Conservation (phyloP, 2,329 filamentous ascomycete genomes). For the Scorias spongiosa region DNA sequence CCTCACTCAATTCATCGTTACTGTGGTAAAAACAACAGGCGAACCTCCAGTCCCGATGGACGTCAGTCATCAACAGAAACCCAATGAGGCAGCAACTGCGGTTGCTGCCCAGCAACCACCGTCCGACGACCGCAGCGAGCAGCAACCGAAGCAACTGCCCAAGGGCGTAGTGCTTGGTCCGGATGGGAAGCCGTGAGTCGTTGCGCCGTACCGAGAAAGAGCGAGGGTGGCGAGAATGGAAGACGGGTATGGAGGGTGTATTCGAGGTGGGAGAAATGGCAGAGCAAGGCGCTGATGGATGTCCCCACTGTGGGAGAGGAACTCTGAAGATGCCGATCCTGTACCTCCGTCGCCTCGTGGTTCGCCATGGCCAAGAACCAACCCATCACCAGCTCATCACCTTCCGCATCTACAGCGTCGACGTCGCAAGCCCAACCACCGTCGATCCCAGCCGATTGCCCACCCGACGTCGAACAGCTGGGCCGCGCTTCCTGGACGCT, state of each 20-base stretch:
- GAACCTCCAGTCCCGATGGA: slow-evolving; percentile 23
- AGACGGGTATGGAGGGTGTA: no score
- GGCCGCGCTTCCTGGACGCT: slow-evolving; percentile 87
- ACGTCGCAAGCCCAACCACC: slow-evolving; percentile 21
- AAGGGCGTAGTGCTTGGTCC: slow-evolving; percentile 62
- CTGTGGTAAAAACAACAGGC: slow-evolving; percentile 22
- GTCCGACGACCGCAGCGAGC: slow-evolving; percentile 12
- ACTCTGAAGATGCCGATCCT: slow-evolving; percentile 50
- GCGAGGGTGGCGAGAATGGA: no score
- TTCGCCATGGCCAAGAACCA: slow-evolving; percentile 42
- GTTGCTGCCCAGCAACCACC: slow-evolving; percentile 8
- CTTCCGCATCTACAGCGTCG: slow-evolving; percentile 19
- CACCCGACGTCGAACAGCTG: slow-evolving; percentile 74
- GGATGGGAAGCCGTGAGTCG: slow-evolving; percentile 68
- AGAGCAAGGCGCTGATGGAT: no score
- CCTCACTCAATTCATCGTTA: slow-evolving; percentile 23
- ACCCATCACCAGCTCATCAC: slow-evolving; percentile 3
- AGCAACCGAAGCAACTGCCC: slow-evolving; percentile 40
- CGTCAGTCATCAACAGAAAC: slow-evolving; percentile 13
- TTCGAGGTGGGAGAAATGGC: no score
- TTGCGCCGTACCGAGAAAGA: no score
- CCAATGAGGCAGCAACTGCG: slow-evolving; percentile 3
- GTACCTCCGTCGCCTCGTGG: slow-evolving; percentile 47
- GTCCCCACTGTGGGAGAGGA: neutral
- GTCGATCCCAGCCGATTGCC: slow-evolving; percentile 50